Base-by-base conservation (phyloP, 2,329 filamentous ascomycete genomes). In the Alternaria sp. region DNA sequence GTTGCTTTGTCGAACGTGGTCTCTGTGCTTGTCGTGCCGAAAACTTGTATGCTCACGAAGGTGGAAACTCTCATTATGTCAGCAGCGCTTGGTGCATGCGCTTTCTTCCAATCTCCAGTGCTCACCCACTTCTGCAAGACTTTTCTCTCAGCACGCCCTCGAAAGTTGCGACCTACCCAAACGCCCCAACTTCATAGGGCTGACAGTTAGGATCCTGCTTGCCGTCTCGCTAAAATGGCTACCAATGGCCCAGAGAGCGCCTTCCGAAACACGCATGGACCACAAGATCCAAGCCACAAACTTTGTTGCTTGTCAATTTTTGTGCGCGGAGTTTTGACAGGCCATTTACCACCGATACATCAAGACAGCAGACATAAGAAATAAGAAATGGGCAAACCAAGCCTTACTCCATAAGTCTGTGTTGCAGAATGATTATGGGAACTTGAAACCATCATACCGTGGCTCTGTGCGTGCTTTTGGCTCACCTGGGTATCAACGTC, bases 251-350 rank as follows among this genome's bases (percentile, higher is more conserved):
- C 52, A 34, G 8, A 51, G 24, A 36, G 46, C 47, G 38, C 39
- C 34, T 32, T 47, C 53, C 24, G 57, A 60, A 60, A 60, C 57
- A 47, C 47, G 41, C 39, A 36, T 34, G 32, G 16, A 22, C 53
- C 28, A 39, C 18, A 51, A 28, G 41, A 12, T 43, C 28, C 49
- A 48, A 47, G 24, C 38, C 52, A 32, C 24, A 34, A 32, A 39
- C 30, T 18, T 51, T 18, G 1, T 14, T 24, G 14, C n/a, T 30
- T 26, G 43, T 28, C 52, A 47, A 44, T 16, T n/a, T 28, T 41
- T 41, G 39, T 2, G 18, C 39, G 8, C n/a, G 7, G 18, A 16
- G 32, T 34, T 12, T 22, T 16, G 5, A 18, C 48, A 51, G 18
- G 7, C 12, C 16, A 30, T 20, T 20, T 30, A 30, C 8, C 36